A percentile compares a stretch with the other conserved stretches of the same genome.
Conservation (phyloP, 2,329 filamentous ascomycete species). For the Rhynchosporium secalis region DNA sequence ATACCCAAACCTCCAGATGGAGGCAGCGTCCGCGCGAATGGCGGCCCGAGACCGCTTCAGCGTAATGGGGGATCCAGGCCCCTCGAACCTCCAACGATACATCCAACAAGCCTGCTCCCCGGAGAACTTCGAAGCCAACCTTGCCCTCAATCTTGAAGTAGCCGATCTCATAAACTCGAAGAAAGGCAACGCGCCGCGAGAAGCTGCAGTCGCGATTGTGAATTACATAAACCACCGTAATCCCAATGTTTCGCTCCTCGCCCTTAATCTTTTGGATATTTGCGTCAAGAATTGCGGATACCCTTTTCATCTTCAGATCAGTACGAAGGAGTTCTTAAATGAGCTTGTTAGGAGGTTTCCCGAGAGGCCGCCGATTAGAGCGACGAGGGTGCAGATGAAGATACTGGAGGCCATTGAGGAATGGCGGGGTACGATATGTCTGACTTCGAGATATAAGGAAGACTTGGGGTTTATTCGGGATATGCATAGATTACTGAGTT, state of each 20-base stretch:
- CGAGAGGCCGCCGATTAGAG: slow-evolving; percentile 83
- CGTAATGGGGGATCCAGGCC: slow-evolving; percentile 73
- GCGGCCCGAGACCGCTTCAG: slow-evolving; percentile 93
- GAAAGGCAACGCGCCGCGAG: slow-evolving; percentile 92
- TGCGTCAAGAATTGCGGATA: slow-evolving; percentile 99
- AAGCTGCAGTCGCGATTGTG: slow-evolving; percentile 91
- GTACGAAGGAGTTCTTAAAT: slow-evolving; percentile 98
- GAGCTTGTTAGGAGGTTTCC: slow-evolving; percentile 95
- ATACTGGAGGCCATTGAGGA: slow-evolving; percentile 97
- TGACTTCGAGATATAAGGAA: slow-evolving; percentile 96
- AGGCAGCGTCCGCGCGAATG: slow-evolving; percentile 93
- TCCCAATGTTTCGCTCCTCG: slow-evolving; percentile 88
- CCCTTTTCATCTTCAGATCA: slow-evolving; percentile 97
- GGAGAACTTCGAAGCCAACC: slow-evolving; percentile 96
- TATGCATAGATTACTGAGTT: slow-evolving; percentile 93
- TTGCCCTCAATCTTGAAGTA: slow-evolving; percentile 95
- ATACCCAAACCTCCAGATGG: slow-evolving; percentile 57
- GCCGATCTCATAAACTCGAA: slow-evolving; percentile 95
- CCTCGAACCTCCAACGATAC: slow-evolving; percentile 89
- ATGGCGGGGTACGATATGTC: slow-evolving; percentile 97
- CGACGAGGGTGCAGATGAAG: slow-evolving; percentile 83
- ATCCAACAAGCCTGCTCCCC: slow-evolving; percentile 96
- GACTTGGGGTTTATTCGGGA: slow-evolving; percentile 94
- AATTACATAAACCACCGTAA: slow-evolving; percentile 96
- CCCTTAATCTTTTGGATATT: slow-evolving; percentile 90